Percentiles rank a stretch among this genome's conserved stretches.
Conservation (phyloP, 805 yeast genomes). For the Yarrowia sp. region DNA sequence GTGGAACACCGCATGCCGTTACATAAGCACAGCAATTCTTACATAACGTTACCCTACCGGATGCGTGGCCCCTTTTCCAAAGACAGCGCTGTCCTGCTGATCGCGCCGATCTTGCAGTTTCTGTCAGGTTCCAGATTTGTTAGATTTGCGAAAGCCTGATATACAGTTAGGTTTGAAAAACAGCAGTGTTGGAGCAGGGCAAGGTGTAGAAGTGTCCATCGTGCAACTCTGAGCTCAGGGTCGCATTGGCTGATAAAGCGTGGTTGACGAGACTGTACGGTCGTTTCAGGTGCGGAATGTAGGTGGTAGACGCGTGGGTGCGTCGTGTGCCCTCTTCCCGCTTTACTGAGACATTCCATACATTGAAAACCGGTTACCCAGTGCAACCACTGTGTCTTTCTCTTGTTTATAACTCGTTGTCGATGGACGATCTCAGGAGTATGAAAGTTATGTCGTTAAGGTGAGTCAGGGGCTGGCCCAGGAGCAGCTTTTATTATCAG, state of each 20-base stretch:
- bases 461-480: conserved; percentile 16
- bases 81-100: conserved; percentile 11
- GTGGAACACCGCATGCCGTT: no score
- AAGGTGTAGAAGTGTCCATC: not conserved
- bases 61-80: not conserved
- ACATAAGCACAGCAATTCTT: not conserved
- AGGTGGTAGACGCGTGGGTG: not conserved
- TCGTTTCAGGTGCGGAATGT: not conserved
- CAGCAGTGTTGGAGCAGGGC: conserved; percentile 1
- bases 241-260: not conserved
- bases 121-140: conserved; percentile 21
- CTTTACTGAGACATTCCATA: conserved; percentile 10
- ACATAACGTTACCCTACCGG: not conserved
- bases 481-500: no score
- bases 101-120: conserved; percentile 22
- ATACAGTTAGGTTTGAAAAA: conserved; percentile 1
- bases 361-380: not conserved
- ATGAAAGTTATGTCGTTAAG: conserved; percentile 3
- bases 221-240: not conserved
- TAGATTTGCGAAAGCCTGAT: conserved; percentile 21
- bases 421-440: conserved; percentile 9
- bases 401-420: not conserved
- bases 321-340: not conserved
- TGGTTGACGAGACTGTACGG: not conserved
- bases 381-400: not conserved